These are phyloP conservation scores for Talaromyces sp. DNA, from an alignment of 2,329 filamentous ascomycete genomes.

Conservation along the genomic window DNA sequence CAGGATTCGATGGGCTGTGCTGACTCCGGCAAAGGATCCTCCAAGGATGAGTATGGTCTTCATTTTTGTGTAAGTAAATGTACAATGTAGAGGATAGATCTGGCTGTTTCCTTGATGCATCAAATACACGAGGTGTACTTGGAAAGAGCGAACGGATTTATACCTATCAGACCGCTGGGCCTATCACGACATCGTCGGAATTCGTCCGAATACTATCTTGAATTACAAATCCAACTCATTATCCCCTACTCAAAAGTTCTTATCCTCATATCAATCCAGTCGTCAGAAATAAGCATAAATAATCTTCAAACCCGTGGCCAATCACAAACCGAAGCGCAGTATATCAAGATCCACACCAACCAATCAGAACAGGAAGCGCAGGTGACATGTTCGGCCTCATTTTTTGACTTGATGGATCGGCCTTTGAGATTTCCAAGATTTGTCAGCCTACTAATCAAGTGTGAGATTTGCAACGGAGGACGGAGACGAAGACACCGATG, in stretches of 20 bases:
- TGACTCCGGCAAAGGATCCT: conserved; percentile 5
- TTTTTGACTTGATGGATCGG: not conserved
- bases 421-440: not conserved
- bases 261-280: not conserved
- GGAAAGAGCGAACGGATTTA: not conserved
- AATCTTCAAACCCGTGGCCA: not conserved
- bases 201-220: not conserved
- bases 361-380: not conserved
- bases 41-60: conserved; percentile 15
- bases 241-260: not conserved
- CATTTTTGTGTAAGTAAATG: not conserved
- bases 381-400: not conserved
- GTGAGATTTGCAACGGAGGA: not conserved
- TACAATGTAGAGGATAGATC: not conserved
- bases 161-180: not conserved
- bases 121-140: not conserved
- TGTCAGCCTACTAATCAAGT: not conserved
- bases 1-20: conserved; percentile 11
- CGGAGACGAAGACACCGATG: not conserved
- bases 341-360: not conserved
- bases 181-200: not conserved
- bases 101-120: not conserved
- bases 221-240: not conserved
- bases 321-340: conserved; percentile 3
- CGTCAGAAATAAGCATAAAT: not conserved